Base-by-base conservation (phyloP, 768 basidiomycete species). In the Hirschioporus abietinus region DNA sequence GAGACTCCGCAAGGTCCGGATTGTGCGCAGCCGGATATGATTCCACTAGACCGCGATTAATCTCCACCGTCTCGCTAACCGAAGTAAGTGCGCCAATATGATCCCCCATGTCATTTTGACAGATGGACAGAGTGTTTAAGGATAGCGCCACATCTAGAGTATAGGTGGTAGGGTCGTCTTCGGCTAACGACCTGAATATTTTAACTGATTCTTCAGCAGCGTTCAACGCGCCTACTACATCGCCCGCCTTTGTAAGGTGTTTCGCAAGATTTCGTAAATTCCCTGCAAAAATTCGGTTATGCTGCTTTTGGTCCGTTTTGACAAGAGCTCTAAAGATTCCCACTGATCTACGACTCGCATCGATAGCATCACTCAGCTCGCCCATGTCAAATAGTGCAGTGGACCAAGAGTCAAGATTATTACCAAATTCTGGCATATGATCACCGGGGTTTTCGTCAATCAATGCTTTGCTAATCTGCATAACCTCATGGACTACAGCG, bases 61-160 rank as follows among this genome's bases (percentile, higher is more conserved):
- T 52, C 4, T 52, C 42, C 20, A 52, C 42, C 12, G 42, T 10
- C 20, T 52, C 42, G 42, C 20, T 52, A 20, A 52, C 12, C 12
- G 42, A 52, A 12, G 42, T 10, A 52, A 52, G 12, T 15, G 42
- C 42, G 3, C 12, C 42, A 5, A 10, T 2, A 15, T 52, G 4
- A 3, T 20, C 12, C 20, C 42, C 42, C 15, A 10, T 20, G 12
- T 15, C 42, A 3, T 6, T 52, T 15, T 65, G 60, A 62, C 34
- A 52, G 24, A 65, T 60, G 2, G 64, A 59, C 18, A 69, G 24
- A 35, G 62, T 69, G 52, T 67, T 52, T 8, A 68, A 34, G 17
- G 67, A 20, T 6, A 23, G 9, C 6, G 68, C 63, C 58, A 68
- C 57, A 5, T 69, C 23, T 15, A 34, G 34, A 12, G 60, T 58